Base-by-base conservation (phyloP, 2,329 filamentous ascomycete species). In the Orbilia quercus region DNA sequence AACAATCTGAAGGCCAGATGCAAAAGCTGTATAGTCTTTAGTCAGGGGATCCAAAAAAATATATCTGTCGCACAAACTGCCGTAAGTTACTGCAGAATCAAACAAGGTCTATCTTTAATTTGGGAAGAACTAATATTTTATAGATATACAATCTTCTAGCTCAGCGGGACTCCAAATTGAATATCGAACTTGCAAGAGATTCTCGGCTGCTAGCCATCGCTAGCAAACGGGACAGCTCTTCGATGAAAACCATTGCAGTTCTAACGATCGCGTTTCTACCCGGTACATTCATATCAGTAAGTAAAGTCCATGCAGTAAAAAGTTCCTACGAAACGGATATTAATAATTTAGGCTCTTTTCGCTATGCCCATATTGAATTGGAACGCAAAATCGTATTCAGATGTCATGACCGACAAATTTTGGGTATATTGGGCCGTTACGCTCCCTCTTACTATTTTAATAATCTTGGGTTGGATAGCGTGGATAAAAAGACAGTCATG, bases 371-470 rank as follows among this genome's bases (percentile, higher is more conserved):
- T 67, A 1, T 20, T 67, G 4, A 67, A 67, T 14, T 67, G 63
- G 62, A 51, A 57, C 22, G 62, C 62, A 11, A 57, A 50, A 22
- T 57, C 62, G 25, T 57, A 57, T 14, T 57, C 51, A 11, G 62
- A 57, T 2, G 62, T 58, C 16, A 57, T 51, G 31, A 57, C 62
- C 5, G 40, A 50, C 2, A 57, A 57, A 11, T 65, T 65, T 22
- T 65, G 62, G 62, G 42, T 65, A 20, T 65, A 65, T n/a, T 65
- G 62, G 54, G 63, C 54, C 1, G 54, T 59, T 7, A 59, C 54
- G 4, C 40, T 67, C 4, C 63, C 63, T 7, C 16, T 67, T 42
- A 66, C 47, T 11, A 16, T 50, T 6, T 11, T 25, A 4, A 40
- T 66, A 42, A 28, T 66, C 18, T 31, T 57, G 6, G 42, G n/a